Evolutionary conservation across 352 stramenopile genomes (phyloP).

Genomic region (Pythium periplocum): DNA sequence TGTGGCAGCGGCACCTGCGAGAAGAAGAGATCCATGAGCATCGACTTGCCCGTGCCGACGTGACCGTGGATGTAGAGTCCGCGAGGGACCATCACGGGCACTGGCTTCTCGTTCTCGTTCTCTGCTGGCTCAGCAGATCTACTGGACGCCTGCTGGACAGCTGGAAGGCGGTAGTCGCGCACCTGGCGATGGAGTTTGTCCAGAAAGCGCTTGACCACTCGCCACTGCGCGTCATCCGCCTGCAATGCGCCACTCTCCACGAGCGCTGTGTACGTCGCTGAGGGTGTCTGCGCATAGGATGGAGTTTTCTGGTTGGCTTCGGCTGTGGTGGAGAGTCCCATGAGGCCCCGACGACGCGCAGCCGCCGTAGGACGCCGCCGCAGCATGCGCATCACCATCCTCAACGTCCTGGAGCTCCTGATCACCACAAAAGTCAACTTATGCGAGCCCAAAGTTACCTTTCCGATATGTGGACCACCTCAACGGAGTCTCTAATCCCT

Average conservation of each 20-base stretch:
- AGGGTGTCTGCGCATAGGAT: not conserved
- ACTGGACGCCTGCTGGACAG: conserved; percentile 6
- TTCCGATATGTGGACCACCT: too few species aligned
- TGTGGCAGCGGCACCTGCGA: conserved; percentile 37
- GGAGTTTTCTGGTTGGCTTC: too few species aligned
- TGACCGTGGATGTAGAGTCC: conserved; percentile 94
- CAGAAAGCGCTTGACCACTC: conserved; percentile 27
- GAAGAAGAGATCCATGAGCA: conserved; percentile 97
- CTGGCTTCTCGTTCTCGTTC: not conserved
- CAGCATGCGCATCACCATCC: too few species aligned
- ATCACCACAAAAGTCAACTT: too few species aligned
- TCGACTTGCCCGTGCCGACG: conserved; percentile 95
- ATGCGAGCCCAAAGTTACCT: too few species aligned
- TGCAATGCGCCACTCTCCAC: conserved; percentile 9
- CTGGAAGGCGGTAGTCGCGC: conserved; percentile 42
- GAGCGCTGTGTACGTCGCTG: conserved; percentile 9
- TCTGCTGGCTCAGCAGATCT: not conserved
- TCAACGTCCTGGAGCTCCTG: too few species aligned
- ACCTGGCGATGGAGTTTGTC: conserved; percentile 61
- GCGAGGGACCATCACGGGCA: conserved; percentile 46
- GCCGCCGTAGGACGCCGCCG: too few species aligned
- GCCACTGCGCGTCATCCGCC: conserved; percentile 17
- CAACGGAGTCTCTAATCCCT: too few species aligned
- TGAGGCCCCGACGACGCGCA: too few species aligned
- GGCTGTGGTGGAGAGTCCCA: too few species aligned